A percentile compares a stretch with the other conserved stretches of the same genome.
Conservation (phyloP, 1,284 basidiomycete genomes). For the Sporisorium graminicola region DNA sequence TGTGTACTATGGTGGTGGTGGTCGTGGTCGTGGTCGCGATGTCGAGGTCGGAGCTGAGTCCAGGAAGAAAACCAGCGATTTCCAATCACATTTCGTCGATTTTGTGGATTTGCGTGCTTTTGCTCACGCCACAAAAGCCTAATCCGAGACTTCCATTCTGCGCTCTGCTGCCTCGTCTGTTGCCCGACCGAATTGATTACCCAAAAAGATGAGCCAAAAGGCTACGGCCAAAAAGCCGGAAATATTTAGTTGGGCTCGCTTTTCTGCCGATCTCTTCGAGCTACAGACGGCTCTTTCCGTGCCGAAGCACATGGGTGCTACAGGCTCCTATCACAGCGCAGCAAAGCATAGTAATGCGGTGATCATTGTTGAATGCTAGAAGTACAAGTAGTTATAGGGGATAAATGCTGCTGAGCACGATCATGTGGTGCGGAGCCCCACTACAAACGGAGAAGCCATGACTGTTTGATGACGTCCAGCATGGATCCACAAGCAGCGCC, state of each 20-base stretch:
- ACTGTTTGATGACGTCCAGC: too few species aligned
- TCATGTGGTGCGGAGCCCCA: too few species aligned
- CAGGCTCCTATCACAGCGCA: neutral
- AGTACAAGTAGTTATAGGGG: slow-evolving; percentile 9
- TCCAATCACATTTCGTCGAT: slow-evolving; percentile 13
- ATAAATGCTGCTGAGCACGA: neutral
- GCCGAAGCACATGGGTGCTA: neutral
- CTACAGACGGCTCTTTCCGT: slow-evolving; percentile 19
- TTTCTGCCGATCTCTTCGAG: neutral
- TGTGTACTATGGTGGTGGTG: neutral
- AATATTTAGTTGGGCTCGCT: neutral
- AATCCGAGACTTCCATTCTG: slow-evolving; percentile 1
- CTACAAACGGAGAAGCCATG: too few species aligned
- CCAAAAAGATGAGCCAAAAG: neutral
- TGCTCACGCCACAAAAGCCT: slow-evolving; percentile 13
- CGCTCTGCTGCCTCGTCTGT: slow-evolving; percentile 9
- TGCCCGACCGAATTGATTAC: too few species aligned
- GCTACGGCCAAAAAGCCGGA: slow-evolving; percentile 31
- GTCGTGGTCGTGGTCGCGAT: neutral
- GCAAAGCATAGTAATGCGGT: neutral
- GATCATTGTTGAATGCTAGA: slow-evolving; percentile 6
- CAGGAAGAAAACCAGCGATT: neutral
- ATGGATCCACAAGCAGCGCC: too few species aligned
- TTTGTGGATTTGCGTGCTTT: slow-evolving; percentile 3
- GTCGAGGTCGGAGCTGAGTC: neutral